phyloP scores from a whole-genome alignment of 371 early-diverging fungal genomes.

The Massospora cicadina region DNA sequence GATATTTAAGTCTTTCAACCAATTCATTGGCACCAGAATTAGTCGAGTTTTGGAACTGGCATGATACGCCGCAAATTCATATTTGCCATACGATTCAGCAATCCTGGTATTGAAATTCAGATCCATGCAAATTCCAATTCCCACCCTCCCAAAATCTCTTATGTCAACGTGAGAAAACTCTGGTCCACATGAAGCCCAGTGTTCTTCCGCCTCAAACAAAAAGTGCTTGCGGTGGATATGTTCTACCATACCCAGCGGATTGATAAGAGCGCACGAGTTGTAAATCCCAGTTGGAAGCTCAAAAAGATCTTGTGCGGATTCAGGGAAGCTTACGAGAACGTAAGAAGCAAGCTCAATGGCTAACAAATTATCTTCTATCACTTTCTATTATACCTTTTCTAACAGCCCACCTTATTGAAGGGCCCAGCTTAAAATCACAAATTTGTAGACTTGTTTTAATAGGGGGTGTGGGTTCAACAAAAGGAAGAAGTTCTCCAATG shows the following conservation, averaged over 20 bases:
- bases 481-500: background rate
- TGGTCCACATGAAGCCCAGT: background rate
- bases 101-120: background rate
- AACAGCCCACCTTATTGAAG: background rate
- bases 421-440: background rate
- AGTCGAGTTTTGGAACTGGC: background rate
- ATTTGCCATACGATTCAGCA: background rate
- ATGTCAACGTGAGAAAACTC: background rate
- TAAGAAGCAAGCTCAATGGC: background rate
- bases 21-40: background rate
- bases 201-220: background rate
- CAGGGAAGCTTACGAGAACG: background rate
- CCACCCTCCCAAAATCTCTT: background rate
- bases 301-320: background rate
- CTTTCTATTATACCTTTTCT: background rate
- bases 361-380: background rate
- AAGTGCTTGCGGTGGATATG: background rate
- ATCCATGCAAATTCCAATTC: conserved; percentile 4
- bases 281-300: background rate
- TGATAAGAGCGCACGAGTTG: background rate
- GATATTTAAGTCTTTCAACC: background rate
- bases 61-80: background rate
- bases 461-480: background rate
- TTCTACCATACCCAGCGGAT: background rate
- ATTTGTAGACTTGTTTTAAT: background rate